A percentile compares a stretch with the other conserved stretches of the same genome.
Evolutionary conservation across 495 filamentous ascomycete genomes (phyloP).

Genomic region (Geoglossum glabrum): DNA sequence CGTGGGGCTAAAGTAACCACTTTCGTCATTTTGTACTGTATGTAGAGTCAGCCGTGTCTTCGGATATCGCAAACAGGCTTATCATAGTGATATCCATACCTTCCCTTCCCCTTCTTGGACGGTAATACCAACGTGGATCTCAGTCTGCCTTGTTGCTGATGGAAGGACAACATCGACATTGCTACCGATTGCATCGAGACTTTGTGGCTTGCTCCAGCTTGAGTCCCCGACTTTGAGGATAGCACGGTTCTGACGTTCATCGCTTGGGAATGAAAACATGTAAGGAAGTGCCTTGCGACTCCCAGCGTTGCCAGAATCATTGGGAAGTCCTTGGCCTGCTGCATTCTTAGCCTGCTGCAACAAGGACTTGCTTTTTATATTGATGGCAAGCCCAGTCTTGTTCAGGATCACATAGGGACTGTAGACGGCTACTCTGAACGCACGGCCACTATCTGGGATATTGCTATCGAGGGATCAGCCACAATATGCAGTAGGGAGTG

Average conservation of each 20-base stretch:
- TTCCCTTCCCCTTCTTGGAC: slow-evolving; percentile 86
- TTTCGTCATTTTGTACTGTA: slow-evolving; percentile 77
- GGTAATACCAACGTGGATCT: slow-evolving; percentile 77
- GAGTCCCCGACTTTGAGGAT: slow-evolving; percentile 74
- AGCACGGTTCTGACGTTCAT: slow-evolving; percentile 78
- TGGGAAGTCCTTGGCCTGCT: slow-evolving; percentile 49
- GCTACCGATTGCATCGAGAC: slow-evolving; percentile 95
- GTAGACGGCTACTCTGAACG: slow-evolving; percentile 86
- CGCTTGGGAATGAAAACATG: slow-evolving; percentile 82
- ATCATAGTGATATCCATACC: slow-evolving; percentile 5
- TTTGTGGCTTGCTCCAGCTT: slow-evolving; percentile 88
- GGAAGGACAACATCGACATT: slow-evolving; percentile 67
- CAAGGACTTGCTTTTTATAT: slow-evolving; percentile 74
- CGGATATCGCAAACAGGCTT: not conserved
- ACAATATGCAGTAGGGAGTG: not conserved
- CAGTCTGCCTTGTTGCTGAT: slow-evolving; percentile 44
- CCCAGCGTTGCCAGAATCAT: slow-evolving; percentile 25
- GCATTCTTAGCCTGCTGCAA: slow-evolving; percentile 62
- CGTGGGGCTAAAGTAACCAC: slow-evolving; percentile 83
- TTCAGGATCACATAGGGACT: slow-evolving; percentile 89
- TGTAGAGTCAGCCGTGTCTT: not conserved
- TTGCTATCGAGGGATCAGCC: slow-evolving; percentile 23
- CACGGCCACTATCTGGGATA: slow-evolving; percentile 79
- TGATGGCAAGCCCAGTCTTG: slow-evolving; percentile 77
- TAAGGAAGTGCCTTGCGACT: slow-evolving; percentile 59